Conservation (phyloP, 495 filamentous ascomycete species). For the Clohesyomyces aquaticus region DNA sequence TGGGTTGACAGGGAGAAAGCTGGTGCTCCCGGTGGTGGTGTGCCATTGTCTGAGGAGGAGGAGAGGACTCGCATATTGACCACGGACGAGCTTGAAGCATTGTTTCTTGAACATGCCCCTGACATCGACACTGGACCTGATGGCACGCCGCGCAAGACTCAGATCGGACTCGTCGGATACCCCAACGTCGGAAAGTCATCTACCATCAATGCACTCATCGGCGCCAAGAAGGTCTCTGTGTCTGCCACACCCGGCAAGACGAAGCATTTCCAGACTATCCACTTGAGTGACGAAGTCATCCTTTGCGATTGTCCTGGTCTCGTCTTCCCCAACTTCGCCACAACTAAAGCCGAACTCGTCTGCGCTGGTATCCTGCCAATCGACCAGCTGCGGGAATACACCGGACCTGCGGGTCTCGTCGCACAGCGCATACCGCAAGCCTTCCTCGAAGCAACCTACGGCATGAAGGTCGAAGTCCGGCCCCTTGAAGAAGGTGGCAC, state of each 20-base stretch:
- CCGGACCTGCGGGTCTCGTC: conserved; percentile 84
- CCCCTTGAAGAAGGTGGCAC: conserved; percentile 93
- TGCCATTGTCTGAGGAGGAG: conserved; percentile 35
- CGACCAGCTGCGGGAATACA: conserved; percentile 94
- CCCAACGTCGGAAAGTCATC: conserved; percentile 99
- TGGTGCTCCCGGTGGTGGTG: conserved; percentile 36
- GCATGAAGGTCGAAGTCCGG: conserved; percentile 80
- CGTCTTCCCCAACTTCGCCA: conserved; percentile 97
- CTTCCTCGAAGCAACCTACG: conserved; percentile 91
- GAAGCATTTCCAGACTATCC: conserved; percentile 99
- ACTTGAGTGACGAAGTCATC: conserved; percentile 83
- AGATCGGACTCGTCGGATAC: conserved; percentile 95
- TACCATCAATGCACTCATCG: conserved; percentile 97
- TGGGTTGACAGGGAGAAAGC: conserved; percentile 44
- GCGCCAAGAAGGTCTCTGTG: conserved; percentile 97
- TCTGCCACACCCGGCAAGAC: conserved; percentile 98
- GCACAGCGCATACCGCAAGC: conserved; percentile 85
- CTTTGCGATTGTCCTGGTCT: conserved; percentile 98
- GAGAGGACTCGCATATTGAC: conserved; percentile 79
- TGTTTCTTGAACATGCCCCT: conserved; percentile 67
- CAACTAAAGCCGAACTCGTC: conserved; percentile 94
- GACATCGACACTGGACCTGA: conserved; percentile 45
- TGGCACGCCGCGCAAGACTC: conserved; percentile 63
- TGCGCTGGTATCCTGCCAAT: conserved; percentile 95
- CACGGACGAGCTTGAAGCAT: conserved; percentile 85